Percentiles rank a stretch among this genome's conserved stretches.
Evolutionary conservation across 2,329 filamentous ascomycete species (phyloP).

Genomic region (Xylaria sp.): DNA sequence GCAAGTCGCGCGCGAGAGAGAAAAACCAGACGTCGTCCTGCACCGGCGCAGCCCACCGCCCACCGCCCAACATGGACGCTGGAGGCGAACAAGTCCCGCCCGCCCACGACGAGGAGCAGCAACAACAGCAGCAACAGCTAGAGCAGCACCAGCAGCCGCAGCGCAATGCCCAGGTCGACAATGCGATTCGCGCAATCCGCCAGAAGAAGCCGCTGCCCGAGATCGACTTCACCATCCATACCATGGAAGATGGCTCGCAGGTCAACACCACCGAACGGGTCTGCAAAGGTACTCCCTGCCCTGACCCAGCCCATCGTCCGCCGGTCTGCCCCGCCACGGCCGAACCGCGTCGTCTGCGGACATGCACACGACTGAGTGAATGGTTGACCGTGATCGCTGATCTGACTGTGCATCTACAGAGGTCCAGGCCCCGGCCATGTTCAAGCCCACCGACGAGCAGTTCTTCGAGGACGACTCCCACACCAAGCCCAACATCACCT

Average conservation of each 20-base stretch:
- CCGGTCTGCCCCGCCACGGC: constrained; percentile 40
- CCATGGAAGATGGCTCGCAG: constrained; percentile 96
- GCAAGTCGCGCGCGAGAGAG: constrained; percentile 23
- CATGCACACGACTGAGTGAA: background rate
- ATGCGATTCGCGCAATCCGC: constrained; percentile 89
- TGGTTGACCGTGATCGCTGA: constrained; percentile 14
- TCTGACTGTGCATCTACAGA: constrained; percentile 63
- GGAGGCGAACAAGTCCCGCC: constrained; percentile 53
- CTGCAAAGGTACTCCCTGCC: constrained; percentile 82
- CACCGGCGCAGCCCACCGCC: constrained; percentile 41
- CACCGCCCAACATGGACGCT: constrained; percentile 59
- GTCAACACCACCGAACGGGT: constrained; percentile 96
- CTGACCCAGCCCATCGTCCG: constrained; percentile 1
- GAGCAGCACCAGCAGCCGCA: constrained; percentile 45
- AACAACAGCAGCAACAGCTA: constrained; percentile 20
- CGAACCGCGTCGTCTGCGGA: constrained; percentile 1
- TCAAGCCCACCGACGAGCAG: constrained; percentile 90
- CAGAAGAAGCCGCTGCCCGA: constrained; percentile 96
- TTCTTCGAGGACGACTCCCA: constrained; percentile 90
- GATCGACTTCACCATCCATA: constrained; percentile 98
- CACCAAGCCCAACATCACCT: constrained; percentile 89
- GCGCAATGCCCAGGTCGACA: constrained; percentile 77
- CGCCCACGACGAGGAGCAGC: constrained; percentile 46
- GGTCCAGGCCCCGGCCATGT: constrained; percentile 96
- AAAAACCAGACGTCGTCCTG: constrained; percentile 21